Evolutionary conservation across 345 rosid species (phyloP).

Genomic region (Boechera stricta): DNA sequence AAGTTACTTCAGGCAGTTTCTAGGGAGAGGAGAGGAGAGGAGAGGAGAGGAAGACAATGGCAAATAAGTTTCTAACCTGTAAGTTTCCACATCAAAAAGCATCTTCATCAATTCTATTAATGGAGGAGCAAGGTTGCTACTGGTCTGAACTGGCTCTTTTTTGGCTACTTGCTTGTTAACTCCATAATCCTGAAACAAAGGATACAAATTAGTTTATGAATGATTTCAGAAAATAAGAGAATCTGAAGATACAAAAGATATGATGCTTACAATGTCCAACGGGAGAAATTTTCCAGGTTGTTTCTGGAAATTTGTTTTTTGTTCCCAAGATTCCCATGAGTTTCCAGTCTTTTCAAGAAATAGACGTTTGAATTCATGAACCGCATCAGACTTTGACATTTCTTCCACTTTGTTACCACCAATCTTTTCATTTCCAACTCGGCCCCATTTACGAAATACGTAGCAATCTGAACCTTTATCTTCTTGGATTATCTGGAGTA

Average conservation of each 20-base stretch:
- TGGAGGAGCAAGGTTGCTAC: constrained; percentile 72
- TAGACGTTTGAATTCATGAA: constrained; percentile 64
- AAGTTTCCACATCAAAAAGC: constrained; percentile 93
- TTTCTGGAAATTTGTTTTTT: constrained; percentile 73
- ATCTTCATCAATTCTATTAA: constrained; percentile 80
- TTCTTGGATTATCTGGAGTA: constrained; percentile 92
- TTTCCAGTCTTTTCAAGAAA: constrained; percentile 96
- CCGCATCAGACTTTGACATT: constrained; percentile 82
- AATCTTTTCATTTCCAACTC: constrained; percentile 87
- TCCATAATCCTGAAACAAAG: constrained; percentile 79
- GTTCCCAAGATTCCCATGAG: constrained; percentile 92
- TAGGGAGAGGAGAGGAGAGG: constrained; percentile 20
- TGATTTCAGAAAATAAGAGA: constrained; percentile 12
- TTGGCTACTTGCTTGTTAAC: constrained; percentile 66
- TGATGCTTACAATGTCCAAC: constrained; percentile 72
- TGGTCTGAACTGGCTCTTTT: constrained; percentile 50
- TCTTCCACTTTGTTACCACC: constrained; percentile 78
- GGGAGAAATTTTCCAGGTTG: constrained; percentile 91
- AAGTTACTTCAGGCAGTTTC: constrained; percentile 18
- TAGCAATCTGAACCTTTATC: constrained; percentile 81
- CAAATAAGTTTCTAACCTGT: constrained; percentile 54
- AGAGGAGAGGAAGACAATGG: constrained; percentile 14
- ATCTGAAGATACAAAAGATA: constrained; percentile 9
- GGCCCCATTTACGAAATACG: constrained; percentile 95
- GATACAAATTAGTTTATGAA: constrained; percentile 8